A percentile compares a stretch with the other conserved stretches of the same genome.
phyloP scores from a whole-genome alignment of 2,329 filamentous ascomycete genomes.

The Diplodia scrobiculata region DNA sequence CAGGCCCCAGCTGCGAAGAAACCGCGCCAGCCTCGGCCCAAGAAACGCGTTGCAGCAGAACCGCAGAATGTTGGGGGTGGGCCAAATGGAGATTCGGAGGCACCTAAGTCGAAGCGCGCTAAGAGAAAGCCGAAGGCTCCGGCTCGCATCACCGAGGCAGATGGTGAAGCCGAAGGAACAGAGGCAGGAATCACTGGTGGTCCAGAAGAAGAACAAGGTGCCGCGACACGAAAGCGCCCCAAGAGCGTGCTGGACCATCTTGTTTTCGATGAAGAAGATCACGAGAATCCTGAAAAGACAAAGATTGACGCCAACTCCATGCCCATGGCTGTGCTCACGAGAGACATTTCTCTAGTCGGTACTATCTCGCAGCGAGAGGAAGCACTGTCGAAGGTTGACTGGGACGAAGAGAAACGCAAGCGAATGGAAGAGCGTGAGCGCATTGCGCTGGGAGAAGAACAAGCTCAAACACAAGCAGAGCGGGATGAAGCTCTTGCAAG shows the following conservation, averaged over 20 bases:
- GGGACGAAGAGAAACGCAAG: conserved; percentile 51
- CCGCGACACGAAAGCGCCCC: not conserved
- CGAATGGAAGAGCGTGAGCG: conserved; percentile 44
- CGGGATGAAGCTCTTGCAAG: conserved; percentile 35
- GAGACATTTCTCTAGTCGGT: conserved; percentile 64
- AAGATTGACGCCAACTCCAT: conserved; percentile 65
- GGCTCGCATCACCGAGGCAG: not conserved
- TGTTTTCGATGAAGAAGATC: conserved; percentile 30
- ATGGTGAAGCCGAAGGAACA: not conserved
- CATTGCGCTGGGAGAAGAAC: conserved; percentile 30
- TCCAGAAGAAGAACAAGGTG: not conserved
- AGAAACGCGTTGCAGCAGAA: conserved; percentile 16
- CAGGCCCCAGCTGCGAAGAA: conserved; percentile 34
- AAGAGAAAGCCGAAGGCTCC: conserved; percentile 3
- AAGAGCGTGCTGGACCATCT: conserved; percentile 13
- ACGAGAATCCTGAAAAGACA: conserved; percentile 44
- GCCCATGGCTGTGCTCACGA: conserved; percentile 72
- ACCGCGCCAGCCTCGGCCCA: conserved; percentile 37
- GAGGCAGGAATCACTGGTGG: not conserved
- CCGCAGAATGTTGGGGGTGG: not conserved
- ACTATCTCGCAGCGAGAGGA: conserved; percentile 75
- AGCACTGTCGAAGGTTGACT: conserved; percentile 69
- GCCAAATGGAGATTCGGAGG: not conserved
- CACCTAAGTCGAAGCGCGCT: conserved; percentile 13
- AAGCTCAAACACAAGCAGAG: conserved; percentile 22